A percentile compares a stretch with the other conserved stretches of the same genome.
These are phyloP conservation scores for Alternaria triticina DNA, from an alignment of 2,329 filamentous ascomycete species.

Conservation along the genomic window DNA sequence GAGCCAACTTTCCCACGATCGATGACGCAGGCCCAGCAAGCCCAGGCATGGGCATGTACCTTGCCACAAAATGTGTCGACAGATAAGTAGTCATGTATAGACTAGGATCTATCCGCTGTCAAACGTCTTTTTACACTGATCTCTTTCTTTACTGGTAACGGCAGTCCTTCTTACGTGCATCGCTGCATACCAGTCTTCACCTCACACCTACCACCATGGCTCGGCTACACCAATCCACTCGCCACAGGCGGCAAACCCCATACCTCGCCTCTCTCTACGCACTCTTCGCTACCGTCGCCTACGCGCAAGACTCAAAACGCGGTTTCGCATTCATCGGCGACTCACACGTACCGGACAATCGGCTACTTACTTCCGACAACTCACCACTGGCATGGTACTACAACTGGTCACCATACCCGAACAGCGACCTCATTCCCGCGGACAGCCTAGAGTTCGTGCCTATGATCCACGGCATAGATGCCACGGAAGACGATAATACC, in stretches of 20 bases:
- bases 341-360: conserved; percentile 62
- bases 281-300: conserved; percentile 11
- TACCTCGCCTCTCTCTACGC: conserved; percentile 5
- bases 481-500: conserved; percentile 52
- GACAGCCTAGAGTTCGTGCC: conserved; percentile 74
- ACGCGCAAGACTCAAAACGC: conserved; percentile 65
- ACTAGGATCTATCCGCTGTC: conserved; percentile 4
- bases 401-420: conserved; percentile 68
- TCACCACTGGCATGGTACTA: conserved; percentile 82
- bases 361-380: conserved; percentile 66
- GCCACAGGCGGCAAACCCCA: conserved; percentile 2
- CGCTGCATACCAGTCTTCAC: neutral
- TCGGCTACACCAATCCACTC: neutral
- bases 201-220: neutral
- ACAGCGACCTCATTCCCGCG: conserved; percentile 61
- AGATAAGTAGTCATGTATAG: conserved; percentile 18
- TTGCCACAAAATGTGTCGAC: conserved; percentile 22
- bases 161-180: neutral
- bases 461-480: conserved; percentile 74
- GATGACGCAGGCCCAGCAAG: conserved; percentile 42
- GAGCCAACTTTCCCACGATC: conserved; percentile 36
- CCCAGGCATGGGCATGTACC: conserved; percentile 25
- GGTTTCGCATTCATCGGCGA: conserved; percentile 74
- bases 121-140: neutral
- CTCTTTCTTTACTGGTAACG: neutral